phyloP scores from a whole-genome alignment of 805 yeast genomes.

The Yamadazyma endophytica region DNA sequence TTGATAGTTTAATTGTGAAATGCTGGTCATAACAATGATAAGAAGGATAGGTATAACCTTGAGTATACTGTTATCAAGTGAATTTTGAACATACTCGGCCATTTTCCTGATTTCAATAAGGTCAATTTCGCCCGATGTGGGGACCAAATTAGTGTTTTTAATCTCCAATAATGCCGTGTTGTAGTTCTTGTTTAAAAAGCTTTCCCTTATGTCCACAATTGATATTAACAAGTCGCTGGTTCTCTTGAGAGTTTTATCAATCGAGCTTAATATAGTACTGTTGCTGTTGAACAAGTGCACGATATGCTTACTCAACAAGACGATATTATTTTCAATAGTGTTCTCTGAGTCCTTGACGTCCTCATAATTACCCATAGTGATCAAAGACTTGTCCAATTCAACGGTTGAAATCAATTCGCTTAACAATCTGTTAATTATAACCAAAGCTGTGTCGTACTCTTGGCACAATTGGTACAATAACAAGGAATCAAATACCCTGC shows the following conservation, averaged over 20 bases:
- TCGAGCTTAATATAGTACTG: conserved; percentile 53
- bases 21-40: conserved; percentile 75
- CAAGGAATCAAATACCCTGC: conserved; percentile 80
- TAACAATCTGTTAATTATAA: conserved; percentile 66
- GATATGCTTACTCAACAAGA: conserved; percentile 42
- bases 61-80: conserved; percentile 65
- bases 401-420: conserved; percentile 74
- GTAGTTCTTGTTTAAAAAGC: conserved; percentile 55
- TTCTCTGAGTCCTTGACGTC: conserved; percentile 34
- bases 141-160: conserved; percentile 61
- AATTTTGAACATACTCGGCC: conserved; percentile 59
- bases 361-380: conserved; percentile 38
- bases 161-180: conserved; percentile 53
- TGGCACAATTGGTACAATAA: conserved; percentile 83
- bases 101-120: conserved; percentile 57
- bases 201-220: conserved; percentile 63
- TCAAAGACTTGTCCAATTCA: conserved; percentile 59
- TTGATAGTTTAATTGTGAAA: conserved; percentile 52
- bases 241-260: conserved; percentile 53
- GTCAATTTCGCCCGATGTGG: conserved; percentile 45
- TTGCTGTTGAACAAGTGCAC: conserved; percentile 50
- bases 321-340: conserved; percentile 44
- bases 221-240: conserved; percentile 63
- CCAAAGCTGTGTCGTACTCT: conserved; percentile 77
- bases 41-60: conserved; percentile 78